These are phyloP conservation scores for Cercophora newfieldiana DNA, from an alignment of 495 filamentous ascomycete species.

Conservation along the genomic window DNA sequence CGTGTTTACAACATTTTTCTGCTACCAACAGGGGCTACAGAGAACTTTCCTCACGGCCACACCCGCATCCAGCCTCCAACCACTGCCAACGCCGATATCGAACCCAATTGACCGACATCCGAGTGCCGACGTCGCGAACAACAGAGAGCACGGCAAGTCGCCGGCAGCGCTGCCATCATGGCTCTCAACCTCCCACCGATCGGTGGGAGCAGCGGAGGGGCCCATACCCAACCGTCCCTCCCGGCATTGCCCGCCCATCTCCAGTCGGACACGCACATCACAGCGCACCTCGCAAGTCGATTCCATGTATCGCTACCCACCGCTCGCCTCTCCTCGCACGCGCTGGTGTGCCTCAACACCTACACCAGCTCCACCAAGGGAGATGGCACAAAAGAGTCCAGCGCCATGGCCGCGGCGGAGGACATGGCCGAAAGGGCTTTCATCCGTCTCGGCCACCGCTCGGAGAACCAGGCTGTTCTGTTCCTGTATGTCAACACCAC, in stretches of 20 bases:
- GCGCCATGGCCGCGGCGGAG: constrained; percentile 83
- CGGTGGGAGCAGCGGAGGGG: constrained; percentile 54
- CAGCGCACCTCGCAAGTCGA: constrained; percentile 91
- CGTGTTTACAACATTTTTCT: not conserved
- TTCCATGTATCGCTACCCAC: constrained; percentile 90
- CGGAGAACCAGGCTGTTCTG: constrained; percentile 87
- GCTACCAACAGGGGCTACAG: not conserved
- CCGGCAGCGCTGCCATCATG: constrained; percentile 38
- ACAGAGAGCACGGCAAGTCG: constrained; percentile 21
- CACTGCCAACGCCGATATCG: not conserved
- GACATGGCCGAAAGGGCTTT: constrained; percentile 84
- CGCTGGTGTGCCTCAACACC: constrained; percentile 86
- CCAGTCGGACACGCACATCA: constrained; percentile 94
- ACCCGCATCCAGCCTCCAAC: not conserved
- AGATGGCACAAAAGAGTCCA: constrained; percentile 85
- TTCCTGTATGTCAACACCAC: constrained; percentile 69
- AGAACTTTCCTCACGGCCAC: not conserved
- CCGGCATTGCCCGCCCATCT: constrained; percentile 85
- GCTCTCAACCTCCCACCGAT: constrained; percentile 45
- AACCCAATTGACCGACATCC: constrained; percentile 4
- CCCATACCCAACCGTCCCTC: constrained; percentile 87
- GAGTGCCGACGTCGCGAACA: not conserved
- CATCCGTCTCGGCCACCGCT: constrained; percentile 80
- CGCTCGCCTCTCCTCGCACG: constrained; percentile 84
- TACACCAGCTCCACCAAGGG: constrained; percentile 85